phyloP scores from a whole-genome alignment of 305 asterid species.

The Solanum chacoense region DNA sequence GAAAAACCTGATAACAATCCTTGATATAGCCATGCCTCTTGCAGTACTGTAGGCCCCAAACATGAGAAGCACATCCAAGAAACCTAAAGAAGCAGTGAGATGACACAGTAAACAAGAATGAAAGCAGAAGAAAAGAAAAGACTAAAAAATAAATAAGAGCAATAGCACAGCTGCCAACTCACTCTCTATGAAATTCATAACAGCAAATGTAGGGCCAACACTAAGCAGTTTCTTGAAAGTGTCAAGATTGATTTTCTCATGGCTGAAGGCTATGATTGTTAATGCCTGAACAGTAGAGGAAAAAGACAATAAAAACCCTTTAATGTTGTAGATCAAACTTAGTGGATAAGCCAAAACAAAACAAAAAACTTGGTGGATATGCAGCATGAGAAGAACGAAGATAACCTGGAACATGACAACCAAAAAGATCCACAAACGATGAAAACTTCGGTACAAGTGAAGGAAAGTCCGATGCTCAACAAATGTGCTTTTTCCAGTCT shows the following conservation, averaged over 20 bases:
- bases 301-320: background rate
- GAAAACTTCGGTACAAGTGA: constrained; percentile 93
- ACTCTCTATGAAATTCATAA: constrained; percentile 90
- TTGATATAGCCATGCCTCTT: constrained; percentile 95
- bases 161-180: constrained; percentile 26
- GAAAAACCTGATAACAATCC: constrained; percentile 86
- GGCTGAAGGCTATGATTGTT: constrained; percentile 73
- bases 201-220: constrained; percentile 78
- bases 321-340: background rate
- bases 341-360: background rate
- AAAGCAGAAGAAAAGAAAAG: constrained; percentile 7
- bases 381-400: constrained; percentile 1
- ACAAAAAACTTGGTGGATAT: constrained; percentile 4
- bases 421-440: constrained; percentile 96
- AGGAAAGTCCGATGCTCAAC: constrained; percentile 97
- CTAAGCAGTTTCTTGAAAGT: constrained; percentile 77
- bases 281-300: constrained; percentile 46
- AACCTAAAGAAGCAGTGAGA: constrained; percentile 41
- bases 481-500: constrained; percentile 93
- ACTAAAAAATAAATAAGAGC: background rate
- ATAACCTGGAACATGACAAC: constrained; percentile 87
- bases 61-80: constrained; percentile 75
- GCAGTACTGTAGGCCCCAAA: constrained; percentile 95
- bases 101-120: constrained; percentile 4
- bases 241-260: constrained; percentile 50